Evolutionary conservation across 495 filamentous ascomycete genomes (phyloP), one percentile per base, ranked within the genome.

Genomic region (Xylaria intraflava): DNA sequence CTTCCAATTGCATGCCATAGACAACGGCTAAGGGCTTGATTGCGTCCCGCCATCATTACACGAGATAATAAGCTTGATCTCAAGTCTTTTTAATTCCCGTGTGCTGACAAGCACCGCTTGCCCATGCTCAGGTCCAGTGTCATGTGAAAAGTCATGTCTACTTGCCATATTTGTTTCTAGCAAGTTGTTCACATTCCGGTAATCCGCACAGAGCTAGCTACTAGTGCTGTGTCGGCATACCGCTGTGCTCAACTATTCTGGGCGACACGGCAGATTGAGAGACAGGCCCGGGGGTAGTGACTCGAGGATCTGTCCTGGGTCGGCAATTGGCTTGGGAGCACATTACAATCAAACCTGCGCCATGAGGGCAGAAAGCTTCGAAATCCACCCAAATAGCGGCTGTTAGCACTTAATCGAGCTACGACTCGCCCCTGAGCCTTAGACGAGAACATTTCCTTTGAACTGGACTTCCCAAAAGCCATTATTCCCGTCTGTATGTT

Each of bases 241-340:
- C 49, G 61, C 64, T 59, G 61, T 20, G 26, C 36, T 49, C 56
- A n/a, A 49, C 48, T 62, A 59, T 60, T 47, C 40, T 53, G 43
- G 54, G 61, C 56, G 60, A 50, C 61, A 57, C 61, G 58, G 40
- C 59, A 53, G 54, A 35, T 36, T 55, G 46, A 39, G 53, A 60
- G 58, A 57, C 58, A 53, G 53, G 17, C 26, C 41, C 58, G 61
- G 61, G 55, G 41, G 11, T 31, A 56, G 58, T 60, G 64, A 66
- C 64, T 66, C 64, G 64, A 66, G 59, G 42, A 55, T 62, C 46
- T 43, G 20, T 38, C 40, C 46, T 45, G 53, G 23, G 29, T 49
- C 30, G 30, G 33, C 12, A 24, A 40, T 31, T 14, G 39, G 40
- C 52, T 33, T 24, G 27, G 26, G 33, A n/a, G 52, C 31, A 41